Base-by-base conservation (phyloP, 768 basidiomycete genomes). In the Mrakia gelida region DNA sequence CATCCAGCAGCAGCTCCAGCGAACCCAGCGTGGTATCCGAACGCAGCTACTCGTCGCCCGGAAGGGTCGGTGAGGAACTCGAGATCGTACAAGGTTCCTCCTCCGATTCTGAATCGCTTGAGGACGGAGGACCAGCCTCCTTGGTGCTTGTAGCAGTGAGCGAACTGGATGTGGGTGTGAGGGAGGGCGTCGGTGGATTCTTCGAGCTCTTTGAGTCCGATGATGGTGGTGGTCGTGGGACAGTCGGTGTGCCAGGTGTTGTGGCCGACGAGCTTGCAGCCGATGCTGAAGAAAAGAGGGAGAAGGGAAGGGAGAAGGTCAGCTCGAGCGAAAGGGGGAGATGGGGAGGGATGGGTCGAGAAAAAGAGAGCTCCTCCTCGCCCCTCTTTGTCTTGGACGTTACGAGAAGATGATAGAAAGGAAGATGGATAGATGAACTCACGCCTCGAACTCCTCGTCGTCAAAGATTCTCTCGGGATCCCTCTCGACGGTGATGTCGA, bases 1-100 rank as follows among this genome's bases (percentile, higher is more conserved):
- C 82, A 82, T 54, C 86, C 87, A 15, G 95, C 94, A 8, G 95
- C 96, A 2, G 87, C 87, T 23, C 97, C 97, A n/a, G 96, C 95
- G 82, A 98, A 99, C 7, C 97, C 97, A 18, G 97, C 97, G 84
- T 98, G 93, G 86, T 91, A 99, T 10, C 97, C 97, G 82, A 99
- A 99, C 0, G 97, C 97, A 23, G 97, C 96, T 52, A 99, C 95
- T 65, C 97, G 92, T 41, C 96, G 88, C 21, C 95, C 94, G 56
- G 81, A 86, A 2, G 87, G 89, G 83, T 98, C 94, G 80, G 89
- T 91, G 80, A 98, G 87, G 86, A 98, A 99, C 85, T 99, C 97
- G 75, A 98, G 87, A 84, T 98, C 97, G 85, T 79, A 79, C 3
- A 79, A 74, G 26, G 78, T 79, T 38, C 78, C 78, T 43, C 88